These are phyloP conservation scores for Pochonia chlamydosporia DNA, from an alignment of 2,329 filamentous ascomycete genomes.

Conservation along the genomic window DNA sequence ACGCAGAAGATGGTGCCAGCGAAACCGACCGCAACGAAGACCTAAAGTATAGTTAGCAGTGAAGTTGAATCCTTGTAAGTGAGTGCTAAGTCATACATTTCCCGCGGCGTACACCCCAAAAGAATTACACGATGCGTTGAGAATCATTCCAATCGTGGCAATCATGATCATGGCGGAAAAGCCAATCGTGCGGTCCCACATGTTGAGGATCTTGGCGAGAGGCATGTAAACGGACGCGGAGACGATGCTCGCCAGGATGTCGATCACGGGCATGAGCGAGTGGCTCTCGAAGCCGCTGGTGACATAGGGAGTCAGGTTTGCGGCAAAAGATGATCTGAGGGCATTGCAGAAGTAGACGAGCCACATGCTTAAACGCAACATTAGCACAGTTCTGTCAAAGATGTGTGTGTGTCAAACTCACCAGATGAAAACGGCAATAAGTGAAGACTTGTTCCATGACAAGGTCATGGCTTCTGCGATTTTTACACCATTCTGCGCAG, in stretches of 20 bases:
- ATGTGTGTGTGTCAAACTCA: neutral
- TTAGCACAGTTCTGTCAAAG: neutral
- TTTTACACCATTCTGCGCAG: slow-evolving; percentile 2
- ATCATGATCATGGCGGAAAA: slow-evolving; percentile 47
- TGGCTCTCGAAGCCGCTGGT: slow-evolving; percentile 47
- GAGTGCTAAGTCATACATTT: no score
- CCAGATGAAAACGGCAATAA: slow-evolving; percentile 5
- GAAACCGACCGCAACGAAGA: slow-evolving; percentile 58
- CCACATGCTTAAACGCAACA: neutral
- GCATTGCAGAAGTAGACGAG: neutral
- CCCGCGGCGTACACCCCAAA: slow-evolving; percentile 44
- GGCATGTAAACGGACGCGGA: slow-evolving; percentile 56
- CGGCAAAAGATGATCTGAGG: neutral
- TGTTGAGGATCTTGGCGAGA: slow-evolving; percentile 55
- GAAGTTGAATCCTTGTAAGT: no score
- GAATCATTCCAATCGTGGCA: slow-evolving; percentile 43
- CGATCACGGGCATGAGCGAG: slow-evolving; percentile 46
- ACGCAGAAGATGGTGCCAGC: slow-evolving; percentile 57
- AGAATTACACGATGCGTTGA: slow-evolving; percentile 53
- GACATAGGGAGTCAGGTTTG: slow-evolving; percentile 25
- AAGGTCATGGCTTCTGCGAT: slow-evolving; percentile 5
- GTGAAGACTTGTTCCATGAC: slow-evolving; percentile 2
- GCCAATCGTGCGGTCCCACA: slow-evolving; percentile 58
- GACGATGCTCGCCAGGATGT: slow-evolving; percentile 48
- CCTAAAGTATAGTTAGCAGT: slow-evolving; percentile 20